A percentile compares a stretch with the other conserved stretches of the same genome.
Evolutionary conservation across 148 eudicot species (phyloP).

Genomic region (Suaeda aralocaspica): DNA sequence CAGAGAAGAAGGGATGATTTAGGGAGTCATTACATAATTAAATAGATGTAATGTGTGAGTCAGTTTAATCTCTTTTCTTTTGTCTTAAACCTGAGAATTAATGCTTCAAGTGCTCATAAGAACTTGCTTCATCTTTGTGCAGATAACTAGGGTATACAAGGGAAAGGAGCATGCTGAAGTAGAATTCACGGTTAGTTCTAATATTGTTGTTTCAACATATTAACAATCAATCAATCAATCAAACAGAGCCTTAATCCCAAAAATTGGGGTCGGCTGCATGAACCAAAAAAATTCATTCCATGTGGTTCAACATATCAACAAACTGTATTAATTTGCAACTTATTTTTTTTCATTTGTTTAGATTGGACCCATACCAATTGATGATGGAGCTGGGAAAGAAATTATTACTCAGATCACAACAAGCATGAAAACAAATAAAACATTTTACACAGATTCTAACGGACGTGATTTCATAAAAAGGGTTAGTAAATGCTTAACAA

Average conservation of each 20-base stretch:
- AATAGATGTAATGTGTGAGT: background rate
- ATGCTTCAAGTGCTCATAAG: background rate
- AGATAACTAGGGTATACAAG: constrained; percentile 72
- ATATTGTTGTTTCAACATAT: constrained; percentile 12
- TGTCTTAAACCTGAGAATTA: background rate
- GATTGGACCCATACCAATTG: constrained; percentile 77
- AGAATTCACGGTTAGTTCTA: constrained; percentile 56
- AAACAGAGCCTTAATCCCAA: no score
- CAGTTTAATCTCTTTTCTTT: background rate
- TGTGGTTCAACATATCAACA: no score
- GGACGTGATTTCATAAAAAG: constrained; percentile 74
- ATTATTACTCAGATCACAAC: constrained; percentile 50
- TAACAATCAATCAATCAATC: no score
- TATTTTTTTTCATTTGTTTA: constrained; percentile 27
- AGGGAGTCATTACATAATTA: background rate
- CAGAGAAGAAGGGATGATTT: background rate
- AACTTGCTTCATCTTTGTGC: constrained; percentile 25
- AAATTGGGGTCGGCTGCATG: no score
- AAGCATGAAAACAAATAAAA: constrained; percentile 49
- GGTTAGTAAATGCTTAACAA: constrained; percentile 34
- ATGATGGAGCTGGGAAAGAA: constrained; percentile 71
- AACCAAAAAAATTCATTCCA: no score
- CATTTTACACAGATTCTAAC: constrained; percentile 76
- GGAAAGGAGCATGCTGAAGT: constrained; percentile 73
- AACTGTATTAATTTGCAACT: background rate